Conservation (phyloP, 2,329 filamentous ascomycete species). For the Trichoderma koningii region DNA sequence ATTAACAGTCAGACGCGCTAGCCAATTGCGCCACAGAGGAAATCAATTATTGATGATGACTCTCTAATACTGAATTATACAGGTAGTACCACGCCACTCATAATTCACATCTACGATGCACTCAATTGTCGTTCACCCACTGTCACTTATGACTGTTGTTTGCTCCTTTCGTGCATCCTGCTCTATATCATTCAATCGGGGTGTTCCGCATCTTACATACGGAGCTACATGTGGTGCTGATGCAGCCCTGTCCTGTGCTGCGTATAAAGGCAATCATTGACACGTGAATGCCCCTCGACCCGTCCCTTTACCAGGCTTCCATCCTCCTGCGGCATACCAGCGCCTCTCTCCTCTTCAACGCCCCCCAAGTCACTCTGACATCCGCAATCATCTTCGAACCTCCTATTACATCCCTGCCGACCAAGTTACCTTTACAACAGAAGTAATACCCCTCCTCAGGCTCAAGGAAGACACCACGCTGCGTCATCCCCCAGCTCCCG, state of each 20-base stretch:
- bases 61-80: not conserved
- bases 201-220: not conserved
- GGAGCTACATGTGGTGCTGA: not conserved
- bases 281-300: constrained; percentile 15
- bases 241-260: too few species aligned
- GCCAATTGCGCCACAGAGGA: constrained; percentile 53
- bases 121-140: not conserved
- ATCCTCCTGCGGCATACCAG: not conserved
- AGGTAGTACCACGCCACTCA: accelerated
- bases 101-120: not conserved
- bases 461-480: constrained; percentile 15
- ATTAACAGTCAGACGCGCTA: constrained; percentile 63
- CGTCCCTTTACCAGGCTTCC: too few species aligned
- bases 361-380: not conserved
- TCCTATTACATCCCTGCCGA: not conserved
- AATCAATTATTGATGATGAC: not conserved
- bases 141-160: not conserved
- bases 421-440: too few species aligned
- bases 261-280: not conserved
- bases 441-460: not conserved
- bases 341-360: not conserved
- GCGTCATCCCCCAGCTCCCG: constrained; percentile 17
- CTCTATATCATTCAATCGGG: not conserved
- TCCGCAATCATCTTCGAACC: not conserved
- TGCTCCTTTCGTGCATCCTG: not conserved